Conservation (phyloP, 768 basidiomycete species). For the Mycena crocata region DNA sequence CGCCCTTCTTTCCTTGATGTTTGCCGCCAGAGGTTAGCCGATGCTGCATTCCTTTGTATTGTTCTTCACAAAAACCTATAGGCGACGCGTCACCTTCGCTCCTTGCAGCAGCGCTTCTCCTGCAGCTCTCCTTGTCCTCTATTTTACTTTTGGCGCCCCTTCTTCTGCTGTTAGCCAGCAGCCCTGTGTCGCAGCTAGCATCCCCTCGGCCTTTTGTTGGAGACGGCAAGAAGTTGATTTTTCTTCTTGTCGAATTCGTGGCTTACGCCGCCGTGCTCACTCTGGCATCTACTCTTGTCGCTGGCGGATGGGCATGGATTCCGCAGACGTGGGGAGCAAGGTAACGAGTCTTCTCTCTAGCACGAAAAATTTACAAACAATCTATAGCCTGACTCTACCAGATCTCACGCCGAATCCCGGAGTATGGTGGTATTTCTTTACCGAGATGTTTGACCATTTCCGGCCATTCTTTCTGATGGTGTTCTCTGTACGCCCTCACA, state of each 20-base stretch:
- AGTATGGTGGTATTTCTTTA: slow-evolving; percentile 99
- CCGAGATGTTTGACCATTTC: slow-evolving; percentile 99
- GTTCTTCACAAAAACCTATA: slow-evolving; percentile 42
- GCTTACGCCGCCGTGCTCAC: slow-evolving; percentile 62
- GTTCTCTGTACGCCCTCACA: slow-evolving; percentile 76
- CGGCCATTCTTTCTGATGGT: slow-evolving; percentile 94
- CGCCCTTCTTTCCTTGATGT: slow-evolving; percentile 73
- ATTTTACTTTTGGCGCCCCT: slow-evolving; percentile 75
- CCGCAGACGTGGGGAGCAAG: slow-evolving; percentile 87
- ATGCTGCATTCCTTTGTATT: slow-evolving; percentile 33
- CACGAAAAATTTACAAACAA: background rate
- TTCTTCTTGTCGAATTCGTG: slow-evolving; percentile 61
- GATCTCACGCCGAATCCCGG: slow-evolving; percentile 96
- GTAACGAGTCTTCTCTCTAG: slow-evolving; percentile 50
- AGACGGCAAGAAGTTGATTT: slow-evolving; percentile 43
- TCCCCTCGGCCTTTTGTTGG: slow-evolving; percentile 60
- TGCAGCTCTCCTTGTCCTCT: slow-evolving; percentile 81
- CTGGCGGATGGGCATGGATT: slow-evolving; percentile 77
- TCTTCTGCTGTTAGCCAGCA: slow-evolving; percentile 69
- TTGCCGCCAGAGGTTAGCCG: slow-evolving; percentile 72
- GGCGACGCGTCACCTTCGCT: slow-evolving; percentile 70
- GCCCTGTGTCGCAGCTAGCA: slow-evolving; percentile 75
- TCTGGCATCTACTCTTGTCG: slow-evolving; percentile 63
- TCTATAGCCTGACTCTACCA: slow-evolving; percentile 77
- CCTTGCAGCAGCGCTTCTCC: slow-evolving; percentile 75